These are phyloP conservation scores for Bertia moriformis DNA, from an alignment of 2,329 filamentous ascomycete genomes.

Conservation along the genomic window DNA sequence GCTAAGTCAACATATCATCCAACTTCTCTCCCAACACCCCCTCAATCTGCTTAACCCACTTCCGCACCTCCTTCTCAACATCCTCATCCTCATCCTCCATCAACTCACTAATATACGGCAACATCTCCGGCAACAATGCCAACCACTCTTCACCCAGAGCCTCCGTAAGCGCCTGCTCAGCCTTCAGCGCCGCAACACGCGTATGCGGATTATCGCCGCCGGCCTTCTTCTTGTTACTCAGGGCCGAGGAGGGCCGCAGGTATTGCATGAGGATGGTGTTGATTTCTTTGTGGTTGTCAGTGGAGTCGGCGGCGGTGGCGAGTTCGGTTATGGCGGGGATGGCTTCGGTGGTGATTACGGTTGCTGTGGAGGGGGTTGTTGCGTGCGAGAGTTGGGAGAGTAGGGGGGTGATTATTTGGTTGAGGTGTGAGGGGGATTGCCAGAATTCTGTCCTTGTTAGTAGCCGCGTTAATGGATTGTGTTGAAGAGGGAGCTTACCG, in stretches of 20 bases:
- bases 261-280: slow-evolving; percentile 66
- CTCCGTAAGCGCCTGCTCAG: slow-evolving; percentile 67
- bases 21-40: slow-evolving; percentile 77
- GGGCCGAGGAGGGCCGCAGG: slow-evolving; percentile 38
- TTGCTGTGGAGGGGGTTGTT: slow-evolving; percentile 8
- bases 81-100: slow-evolving; percentile 92
- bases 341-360: slow-evolving; percentile 34
- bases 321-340: slow-evolving; percentile 68
- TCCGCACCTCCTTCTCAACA: slow-evolving; percentile 76
- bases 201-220: slow-evolving; percentile 45
- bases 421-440: slow-evolving; percentile 81
- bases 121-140: slow-evolving; percentile 78
- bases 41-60: slow-evolving; percentile 86
- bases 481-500: slow-evolving; percentile 13
- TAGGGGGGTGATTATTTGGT: slow-evolving; percentile 54
- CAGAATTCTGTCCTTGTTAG: slow-evolving; percentile 47
- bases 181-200: slow-evolving; percentile 67
- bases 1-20: slow-evolving; percentile 77
- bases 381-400: slow-evolving; percentile 48
- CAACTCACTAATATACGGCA: slow-evolving; percentile 87
- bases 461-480: not conserved
- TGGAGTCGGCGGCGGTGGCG: slow-evolving; percentile 65
- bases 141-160: slow-evolving; percentile 87
- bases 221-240: not conserved
- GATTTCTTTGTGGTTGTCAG: slow-evolving; percentile 80